Evolutionary conservation across 306 rosid genomes (phyloP).

Genomic region (Rosa rugosa): DNA sequence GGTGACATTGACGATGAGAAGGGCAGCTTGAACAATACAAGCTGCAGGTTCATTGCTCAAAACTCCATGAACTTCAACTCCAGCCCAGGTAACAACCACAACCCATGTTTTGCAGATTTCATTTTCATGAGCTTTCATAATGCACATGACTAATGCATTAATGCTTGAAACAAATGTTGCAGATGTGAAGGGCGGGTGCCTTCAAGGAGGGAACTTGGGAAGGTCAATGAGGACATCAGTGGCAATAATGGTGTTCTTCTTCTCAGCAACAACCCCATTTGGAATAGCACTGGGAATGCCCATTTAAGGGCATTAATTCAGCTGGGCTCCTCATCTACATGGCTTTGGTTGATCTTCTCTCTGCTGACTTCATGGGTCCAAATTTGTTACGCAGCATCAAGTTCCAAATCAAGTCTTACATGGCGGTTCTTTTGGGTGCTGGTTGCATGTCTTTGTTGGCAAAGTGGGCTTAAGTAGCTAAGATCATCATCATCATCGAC

Average conservation of each 20-base stretch:
- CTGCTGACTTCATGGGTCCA: constrained; percentile 71
- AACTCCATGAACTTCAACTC: constrained; percentile 43
- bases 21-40: constrained; percentile 38
- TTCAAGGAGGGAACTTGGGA: constrained; percentile 60
- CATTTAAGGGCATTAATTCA: constrained; percentile 45
- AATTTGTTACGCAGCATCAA: constrained; percentile 55
- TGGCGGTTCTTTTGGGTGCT: constrained; percentile 61
- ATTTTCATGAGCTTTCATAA: not conserved
- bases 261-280: constrained; percentile 73
- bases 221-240: constrained; percentile 27
- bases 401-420: constrained; percentile 59
- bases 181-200: constrained; percentile 86
- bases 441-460: constrained; percentile 78
- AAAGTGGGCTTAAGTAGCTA: constrained; percentile 51
- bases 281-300: constrained; percentile 71
- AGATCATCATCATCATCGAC: not conserved
- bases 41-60: constrained; percentile 57
- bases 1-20: constrained; percentile 35
- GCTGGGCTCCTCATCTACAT: constrained; percentile 76
- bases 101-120: not conserved
- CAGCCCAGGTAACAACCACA: constrained; percentile 69
- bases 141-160: not conserved
- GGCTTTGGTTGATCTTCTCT: constrained; percentile 75
- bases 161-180: constrained; percentile 14
- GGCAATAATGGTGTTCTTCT: constrained; percentile 57